Evolutionary conservation across 495 filamentous ascomycete genomes (phyloP).

Genomic region (Neurospora sp.): DNA sequence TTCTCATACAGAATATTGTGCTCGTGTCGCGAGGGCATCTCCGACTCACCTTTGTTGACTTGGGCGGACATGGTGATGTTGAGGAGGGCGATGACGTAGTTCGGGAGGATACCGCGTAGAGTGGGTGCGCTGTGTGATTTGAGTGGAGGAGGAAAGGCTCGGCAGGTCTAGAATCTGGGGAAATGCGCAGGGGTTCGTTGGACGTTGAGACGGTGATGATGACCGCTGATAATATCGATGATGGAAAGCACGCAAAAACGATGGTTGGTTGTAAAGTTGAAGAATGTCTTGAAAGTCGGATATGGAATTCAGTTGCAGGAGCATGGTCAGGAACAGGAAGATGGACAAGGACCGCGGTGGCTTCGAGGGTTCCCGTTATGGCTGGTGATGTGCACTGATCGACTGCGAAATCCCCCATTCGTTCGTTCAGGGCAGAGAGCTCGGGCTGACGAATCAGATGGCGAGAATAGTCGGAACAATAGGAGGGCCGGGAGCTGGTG

Average conservation of each 20-base stretch:
- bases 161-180: neutral
- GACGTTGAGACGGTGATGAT: neutral
- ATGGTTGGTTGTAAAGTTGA: neutral
- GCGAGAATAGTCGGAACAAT: neutral
- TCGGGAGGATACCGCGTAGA: neutral
- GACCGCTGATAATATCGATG: neutral
- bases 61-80: conserved; percentile 24
- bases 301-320: neutral
- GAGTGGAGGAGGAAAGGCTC: neutral
- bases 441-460: neutral
- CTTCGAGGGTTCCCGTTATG: neutral
- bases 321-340: neutral
- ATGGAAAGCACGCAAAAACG: neutral
- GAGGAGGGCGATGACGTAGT: neutral
- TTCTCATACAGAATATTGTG: neutral
- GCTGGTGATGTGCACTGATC: neutral
- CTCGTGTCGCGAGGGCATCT: neutral
- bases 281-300: neutral
- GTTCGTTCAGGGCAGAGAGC: neutral
- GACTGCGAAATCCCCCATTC: neutral
- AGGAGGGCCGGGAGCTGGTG: neutral
- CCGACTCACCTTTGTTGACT: conserved; percentile 32
- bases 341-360: neutral
- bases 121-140: neutral
- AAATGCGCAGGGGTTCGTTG: neutral